These are phyloP conservation scores for Takashimella koratensis DNA, from an alignment of 1,284 basidiomycete species.

Conservation along the genomic window DNA sequence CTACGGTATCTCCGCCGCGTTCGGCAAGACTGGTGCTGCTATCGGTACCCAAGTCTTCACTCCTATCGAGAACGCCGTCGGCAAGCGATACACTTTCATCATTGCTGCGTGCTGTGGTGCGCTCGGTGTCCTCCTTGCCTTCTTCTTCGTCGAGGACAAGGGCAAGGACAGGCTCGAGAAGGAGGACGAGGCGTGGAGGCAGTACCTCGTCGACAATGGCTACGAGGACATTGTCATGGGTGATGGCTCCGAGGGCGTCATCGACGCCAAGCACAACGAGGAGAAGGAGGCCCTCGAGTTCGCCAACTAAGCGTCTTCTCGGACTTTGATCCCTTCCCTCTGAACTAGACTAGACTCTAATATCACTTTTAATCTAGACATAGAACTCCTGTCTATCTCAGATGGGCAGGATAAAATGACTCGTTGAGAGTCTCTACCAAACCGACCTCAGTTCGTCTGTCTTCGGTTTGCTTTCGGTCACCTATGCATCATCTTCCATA, in stretches of 20 bases:
- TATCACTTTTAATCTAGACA: too few relatives aligned
- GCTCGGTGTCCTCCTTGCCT: slow-evolving; percentile 39
- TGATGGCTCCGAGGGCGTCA: slow-evolving; percentile 30
- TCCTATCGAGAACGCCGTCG: slow-evolving; percentile 58
- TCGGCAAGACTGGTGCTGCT: slow-evolving; percentile 72
- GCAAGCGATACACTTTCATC: slow-evolving; percentile 40
- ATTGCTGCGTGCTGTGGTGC: slow-evolving; percentile 40
- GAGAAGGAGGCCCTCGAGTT: slow-evolving; percentile 19
- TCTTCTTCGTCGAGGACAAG: slow-evolving; percentile 47
- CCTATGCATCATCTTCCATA: too few relatives aligned
- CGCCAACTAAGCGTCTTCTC: slow-evolving; percentile 4
- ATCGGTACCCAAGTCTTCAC: slow-evolving; percentile 72
- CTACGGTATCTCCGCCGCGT: slow-evolving; percentile 62
- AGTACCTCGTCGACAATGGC: slow-evolving; percentile 44
- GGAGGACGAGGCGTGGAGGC: slow-evolving; percentile 42
- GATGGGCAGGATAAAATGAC: too few relatives aligned
- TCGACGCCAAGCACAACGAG: slow-evolving; percentile 15
- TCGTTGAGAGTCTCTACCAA: too few relatives aligned
- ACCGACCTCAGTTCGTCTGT: too few relatives aligned
- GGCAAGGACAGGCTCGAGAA: slow-evolving; percentile 43
- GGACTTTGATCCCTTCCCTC: too few relatives aligned
- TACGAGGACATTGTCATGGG: slow-evolving; percentile 42
- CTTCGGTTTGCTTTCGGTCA: too few relatives aligned
- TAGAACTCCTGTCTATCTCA: too few relatives aligned
- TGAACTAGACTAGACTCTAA: too few relatives aligned